phyloP scores from a whole-genome alignment of 768 basidiomycete genomes.

The Fistulinella prunicolor region DNA sequence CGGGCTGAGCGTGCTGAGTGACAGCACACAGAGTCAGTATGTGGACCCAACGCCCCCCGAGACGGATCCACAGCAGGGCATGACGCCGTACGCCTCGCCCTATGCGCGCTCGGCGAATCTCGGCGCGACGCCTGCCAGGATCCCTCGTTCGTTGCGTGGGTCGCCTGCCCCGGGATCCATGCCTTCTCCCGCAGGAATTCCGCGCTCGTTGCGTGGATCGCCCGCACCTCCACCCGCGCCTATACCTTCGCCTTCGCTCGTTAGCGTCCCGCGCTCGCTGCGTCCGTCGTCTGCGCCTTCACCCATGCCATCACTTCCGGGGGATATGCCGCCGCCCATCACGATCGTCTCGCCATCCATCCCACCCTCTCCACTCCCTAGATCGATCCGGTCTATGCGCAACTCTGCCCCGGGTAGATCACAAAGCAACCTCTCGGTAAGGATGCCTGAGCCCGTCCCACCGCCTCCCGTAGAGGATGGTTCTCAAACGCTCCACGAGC shows the following conservation, averaged over 20 bases:
- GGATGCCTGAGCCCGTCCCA: not conserved
- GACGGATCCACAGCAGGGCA: constrained; percentile 19
- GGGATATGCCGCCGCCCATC: no score
- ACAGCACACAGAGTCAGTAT: constrained; percentile 15
- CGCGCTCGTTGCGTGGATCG: constrained; percentile 2
- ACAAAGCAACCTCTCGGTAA: not conserved
- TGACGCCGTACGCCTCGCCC: constrained; percentile 18
- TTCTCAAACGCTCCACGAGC: constrained; percentile 22
- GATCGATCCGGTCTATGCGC: constrained; percentile 5
- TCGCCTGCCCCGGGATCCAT: not conserved
- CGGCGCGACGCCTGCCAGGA: not conserved
- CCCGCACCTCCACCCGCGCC: not conserved
- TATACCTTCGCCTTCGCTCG: not conserved
- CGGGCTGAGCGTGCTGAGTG: no score
- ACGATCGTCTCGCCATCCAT: constrained; percentile 18
- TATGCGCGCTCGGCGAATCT: constrained; percentile 4
- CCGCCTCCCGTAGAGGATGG: constrained; percentile 3
- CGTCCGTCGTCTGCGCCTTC: no score
- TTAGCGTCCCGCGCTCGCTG: not conserved
- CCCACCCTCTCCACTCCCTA: constrained; percentile 6
- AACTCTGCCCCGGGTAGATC: not conserved
- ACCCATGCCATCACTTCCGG: no score
- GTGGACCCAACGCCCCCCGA: constrained; percentile 11
- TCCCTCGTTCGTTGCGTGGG: constrained; percentile 2
- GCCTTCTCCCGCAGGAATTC: not conserved